phyloP scores from a whole-genome alignment of 441 rosid genomes.

The Gossypium davidsonii region DNA sequence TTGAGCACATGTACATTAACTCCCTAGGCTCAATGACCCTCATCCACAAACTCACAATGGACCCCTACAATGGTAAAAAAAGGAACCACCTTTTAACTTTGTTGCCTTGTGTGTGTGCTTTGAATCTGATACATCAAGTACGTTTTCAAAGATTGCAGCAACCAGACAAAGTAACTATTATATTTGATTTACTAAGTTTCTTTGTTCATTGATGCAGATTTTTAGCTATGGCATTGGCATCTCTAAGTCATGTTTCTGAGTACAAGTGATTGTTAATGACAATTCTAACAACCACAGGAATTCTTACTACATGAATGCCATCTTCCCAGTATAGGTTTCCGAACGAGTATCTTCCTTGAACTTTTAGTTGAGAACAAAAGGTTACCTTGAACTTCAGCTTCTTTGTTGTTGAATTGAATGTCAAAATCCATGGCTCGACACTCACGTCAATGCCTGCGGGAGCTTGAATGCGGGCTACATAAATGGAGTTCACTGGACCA shows the following conservation, averaged over 20 bases:
- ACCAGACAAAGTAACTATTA: not conserved
- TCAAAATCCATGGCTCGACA: slow-evolving; percentile 46
- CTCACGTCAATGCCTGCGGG: slow-evolving; percentile 39
- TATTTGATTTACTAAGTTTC: not conserved
- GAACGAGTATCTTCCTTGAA: slow-evolving; percentile 48
- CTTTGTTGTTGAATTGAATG: slow-evolving; percentile 35
- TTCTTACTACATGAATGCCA: slow-evolving; percentile 38
- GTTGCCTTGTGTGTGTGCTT: not conserved
- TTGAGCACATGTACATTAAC: not conserved
- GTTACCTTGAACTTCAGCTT: slow-evolving; percentile 39
- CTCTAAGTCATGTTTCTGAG: slow-evolving; percentile 25
- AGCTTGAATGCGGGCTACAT: slow-evolving; percentile 35
- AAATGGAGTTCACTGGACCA: slow-evolving; percentile 41
- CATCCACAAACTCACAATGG: not conserved
- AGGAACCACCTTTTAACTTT: not conserved
- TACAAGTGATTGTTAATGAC: slow-evolving; percentile 22
- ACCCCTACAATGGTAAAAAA: not conserved
- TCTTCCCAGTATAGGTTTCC: slow-evolving; percentile 45
- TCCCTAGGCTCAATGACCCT: not conserved
- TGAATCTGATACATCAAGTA: not conserved
- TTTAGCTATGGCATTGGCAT: not conserved
- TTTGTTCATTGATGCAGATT: not conserved
- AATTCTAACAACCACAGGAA: slow-evolving; percentile 35
- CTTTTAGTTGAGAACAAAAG: slow-evolving; percentile 23
- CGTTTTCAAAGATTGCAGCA: slow-evolving; percentile 5